Evolutionary conservation across 2,329 filamentous ascomycete species (phyloP), one percentile per base, ranked within the genome.

Genomic region (Endoconidiophora laricicola): DNA sequence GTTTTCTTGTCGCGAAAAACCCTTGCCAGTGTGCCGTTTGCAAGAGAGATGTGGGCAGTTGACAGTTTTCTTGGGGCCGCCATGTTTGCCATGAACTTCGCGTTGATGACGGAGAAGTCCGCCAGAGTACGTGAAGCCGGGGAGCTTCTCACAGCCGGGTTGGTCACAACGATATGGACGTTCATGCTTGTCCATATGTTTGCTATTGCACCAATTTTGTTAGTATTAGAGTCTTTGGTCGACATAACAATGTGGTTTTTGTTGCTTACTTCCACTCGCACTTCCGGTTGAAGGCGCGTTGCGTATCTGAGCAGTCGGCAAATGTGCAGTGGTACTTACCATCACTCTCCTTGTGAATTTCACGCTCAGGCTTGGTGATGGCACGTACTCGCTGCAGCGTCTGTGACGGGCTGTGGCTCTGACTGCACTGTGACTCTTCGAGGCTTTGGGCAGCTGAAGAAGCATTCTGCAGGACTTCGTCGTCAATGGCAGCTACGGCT

Each of bases 111-210:
- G 76, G 16, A 94, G 67, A 0, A 96, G 76, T 3, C 90, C 90
- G 14, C 90, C 90, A 0, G 85, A 90, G 62, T 96, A 96, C 1
- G 90, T 96, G 64, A 96, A 96, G 1, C 90, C 90, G 48, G 85
- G 84, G 0, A 94, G 74, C 59, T 94, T 94, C 59, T 90, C 86
- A 64, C 90, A 95, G 37, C 83, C 83, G n/a, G 77, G 73, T 41
- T 82, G 79, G 20, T 70, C 72, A 64, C 90, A 96, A 59, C 87
- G 84, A 62, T 95, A 96, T 1, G 90, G 90, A 10, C 90, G 76
- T 58, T 94, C 87, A 62, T 96, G 90, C 63, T 94, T 94, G 67
- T 96, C 90, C 88, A 95, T 95, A 63, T 96, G 90, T 68, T 96
- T 95, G 62, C 86, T 94, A 56, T 5, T 3, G 18, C 16, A 37